A percentile compares a stretch with the other conserved stretches of the same genome.
These are phyloP conservation scores for Botrytis cinerea DNA, from an alignment of 2,329 filamentous ascomycete species.

Conservation along the genomic window DNA sequence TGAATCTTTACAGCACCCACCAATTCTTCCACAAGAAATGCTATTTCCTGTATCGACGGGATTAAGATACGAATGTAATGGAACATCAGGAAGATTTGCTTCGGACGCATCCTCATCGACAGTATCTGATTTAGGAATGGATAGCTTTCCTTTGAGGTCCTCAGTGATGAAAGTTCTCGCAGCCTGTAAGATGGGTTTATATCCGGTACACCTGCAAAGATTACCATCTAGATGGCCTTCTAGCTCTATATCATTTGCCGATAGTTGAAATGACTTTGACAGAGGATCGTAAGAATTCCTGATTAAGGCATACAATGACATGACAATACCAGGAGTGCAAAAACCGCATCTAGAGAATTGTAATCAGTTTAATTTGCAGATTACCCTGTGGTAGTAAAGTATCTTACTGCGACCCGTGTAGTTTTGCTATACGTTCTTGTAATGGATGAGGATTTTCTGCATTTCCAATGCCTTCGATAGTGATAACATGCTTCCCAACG, in stretches of 20 bases:
- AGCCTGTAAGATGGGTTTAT: slow-evolving; percentile 89
- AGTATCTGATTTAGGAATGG: slow-evolving; percentile 65
- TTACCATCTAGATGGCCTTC: slow-evolving; percentile 91
- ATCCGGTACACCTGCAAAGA: slow-evolving; percentile 90
- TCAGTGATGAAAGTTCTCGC: slow-evolving; percentile 77
- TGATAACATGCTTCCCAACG: slow-evolving; percentile 96
- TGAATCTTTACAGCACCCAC: slow-evolving; percentile 69
- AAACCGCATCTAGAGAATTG: slow-evolving; percentile 51
- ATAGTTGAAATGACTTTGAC: slow-evolving; percentile 41
- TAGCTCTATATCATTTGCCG: slow-evolving; percentile 74
- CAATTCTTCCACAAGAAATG: slow-evolving; percentile 39
- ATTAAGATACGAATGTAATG: slow-evolving; percentile 32
- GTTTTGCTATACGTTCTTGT: slow-evolving; percentile 86
- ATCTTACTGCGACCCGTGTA: slow-evolving; percentile 83
- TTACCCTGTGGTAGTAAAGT: neutral
- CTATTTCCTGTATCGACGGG: slow-evolving; percentile 19
- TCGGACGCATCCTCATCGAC: slow-evolving; percentile 45
- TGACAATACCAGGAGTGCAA: slow-evolving; percentile 94
- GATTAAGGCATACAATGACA: slow-evolving; percentile 90
- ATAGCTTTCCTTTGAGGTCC: slow-evolving; percentile 46
- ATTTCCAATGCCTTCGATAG: slow-evolving; percentile 89
- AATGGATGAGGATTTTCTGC: slow-evolving; percentile 81
- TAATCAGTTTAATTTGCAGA: neutral
- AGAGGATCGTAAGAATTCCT: slow-evolving; percentile 74
- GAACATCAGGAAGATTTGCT: slow-evolving; percentile 25